These are phyloP conservation scores for Erythrophleum ivorense DNA, from an alignment of 331 rosid species.

Conservation along the genomic window DNA sequence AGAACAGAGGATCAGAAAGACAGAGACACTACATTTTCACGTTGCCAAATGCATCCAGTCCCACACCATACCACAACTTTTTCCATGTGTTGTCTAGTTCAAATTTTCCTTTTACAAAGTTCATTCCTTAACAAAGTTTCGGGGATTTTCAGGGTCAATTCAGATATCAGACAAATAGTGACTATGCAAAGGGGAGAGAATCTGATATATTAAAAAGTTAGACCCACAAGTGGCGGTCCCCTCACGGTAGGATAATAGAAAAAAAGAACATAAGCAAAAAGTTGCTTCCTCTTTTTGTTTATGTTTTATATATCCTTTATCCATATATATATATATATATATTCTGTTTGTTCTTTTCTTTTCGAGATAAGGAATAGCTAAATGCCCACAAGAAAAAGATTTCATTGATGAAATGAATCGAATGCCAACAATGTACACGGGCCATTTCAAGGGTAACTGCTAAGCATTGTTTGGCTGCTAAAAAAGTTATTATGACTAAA, in stretches of 20 bases:
- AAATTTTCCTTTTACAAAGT: slow-evolving; percentile 41
- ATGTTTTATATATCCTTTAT: background rate
- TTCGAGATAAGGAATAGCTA: background rate
- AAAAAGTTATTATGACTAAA: slow-evolving; percentile 35
- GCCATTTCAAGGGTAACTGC: slow-evolving; percentile 8
- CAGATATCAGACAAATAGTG: slow-evolving; percentile 34
- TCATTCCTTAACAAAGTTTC: slow-evolving; percentile 36
- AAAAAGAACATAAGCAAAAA: background rate
- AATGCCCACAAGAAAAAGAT: slow-evolving; percentile 7
- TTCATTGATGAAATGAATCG: slow-evolving; percentile 45
- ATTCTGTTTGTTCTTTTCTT: background rate
- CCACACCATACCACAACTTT: slow-evolving; percentile 26
- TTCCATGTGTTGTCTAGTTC: slow-evolving; percentile 47
- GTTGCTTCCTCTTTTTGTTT: slow-evolving; percentile 16
- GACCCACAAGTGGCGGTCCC: slow-evolving; percentile 20
- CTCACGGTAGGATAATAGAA: background rate
- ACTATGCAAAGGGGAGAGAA: slow-evolving; percentile 31
- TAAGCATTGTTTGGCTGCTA: slow-evolving; percentile 13
- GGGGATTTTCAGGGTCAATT: slow-evolving; percentile 26
- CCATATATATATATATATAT: background rate
- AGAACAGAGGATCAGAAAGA: slow-evolving; percentile 13
- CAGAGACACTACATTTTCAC: slow-evolving; percentile 35
- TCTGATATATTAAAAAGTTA: slow-evolving; percentile 36
- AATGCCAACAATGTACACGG: slow-evolving; percentile 32
- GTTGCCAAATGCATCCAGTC: slow-evolving; percentile 30